These are phyloP conservation scores for Aspergillus sp. DNA, from an alignment of 2,329 filamentous ascomycete species.

Conservation along the genomic window DNA sequence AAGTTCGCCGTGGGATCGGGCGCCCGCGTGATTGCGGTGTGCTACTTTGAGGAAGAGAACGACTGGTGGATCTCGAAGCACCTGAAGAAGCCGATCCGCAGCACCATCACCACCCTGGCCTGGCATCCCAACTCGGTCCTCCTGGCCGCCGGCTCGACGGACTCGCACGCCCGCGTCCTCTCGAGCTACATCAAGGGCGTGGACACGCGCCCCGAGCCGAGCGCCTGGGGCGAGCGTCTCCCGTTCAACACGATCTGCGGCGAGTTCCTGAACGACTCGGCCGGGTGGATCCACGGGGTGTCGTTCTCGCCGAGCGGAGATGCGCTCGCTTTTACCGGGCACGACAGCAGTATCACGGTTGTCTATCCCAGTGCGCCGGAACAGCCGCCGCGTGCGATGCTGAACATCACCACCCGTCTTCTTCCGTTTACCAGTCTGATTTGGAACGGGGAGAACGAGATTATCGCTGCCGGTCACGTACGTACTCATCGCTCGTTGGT, in stretches of 20 bases:
- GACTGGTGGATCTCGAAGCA: constrained; percentile 99
- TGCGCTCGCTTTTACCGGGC: constrained; percentile 88
- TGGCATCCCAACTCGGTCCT: constrained; percentile 99
- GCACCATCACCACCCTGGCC: constrained; percentile 88
- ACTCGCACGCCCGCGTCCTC: constrained; percentile 92
- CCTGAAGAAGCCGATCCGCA: constrained; percentile 97
- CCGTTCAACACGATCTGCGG: constrained; percentile 99
- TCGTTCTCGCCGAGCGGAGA: constrained; percentile 90
- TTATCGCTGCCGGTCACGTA: constrained; percentile 89
- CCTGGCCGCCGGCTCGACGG: constrained; percentile 91
- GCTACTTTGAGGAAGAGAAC: constrained; percentile 99
- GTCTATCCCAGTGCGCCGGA: constrained; percentile 92
- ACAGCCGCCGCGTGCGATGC: constrained; percentile 82
- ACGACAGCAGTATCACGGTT: constrained; percentile 94
- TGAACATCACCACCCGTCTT: constrained; percentile 85
- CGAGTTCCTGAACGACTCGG: constrained; percentile 92
- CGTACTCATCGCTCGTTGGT: constrained; percentile 15
- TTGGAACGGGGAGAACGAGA: constrained; percentile 89
- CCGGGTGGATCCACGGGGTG: constrained; percentile 93
- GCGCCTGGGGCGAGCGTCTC: constrained; percentile 89
- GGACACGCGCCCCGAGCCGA: constrained; percentile 79
- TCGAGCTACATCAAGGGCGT: constrained; percentile 96
- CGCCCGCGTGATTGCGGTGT: constrained; percentile 90
- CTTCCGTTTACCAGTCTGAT: constrained; percentile 90
- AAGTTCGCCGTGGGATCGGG: constrained; percentile 98